These are phyloP conservation scores for Rhizopogon vulgaris DNA, from an alignment of 768 basidiomycete species.

Conservation along the genomic window DNA sequence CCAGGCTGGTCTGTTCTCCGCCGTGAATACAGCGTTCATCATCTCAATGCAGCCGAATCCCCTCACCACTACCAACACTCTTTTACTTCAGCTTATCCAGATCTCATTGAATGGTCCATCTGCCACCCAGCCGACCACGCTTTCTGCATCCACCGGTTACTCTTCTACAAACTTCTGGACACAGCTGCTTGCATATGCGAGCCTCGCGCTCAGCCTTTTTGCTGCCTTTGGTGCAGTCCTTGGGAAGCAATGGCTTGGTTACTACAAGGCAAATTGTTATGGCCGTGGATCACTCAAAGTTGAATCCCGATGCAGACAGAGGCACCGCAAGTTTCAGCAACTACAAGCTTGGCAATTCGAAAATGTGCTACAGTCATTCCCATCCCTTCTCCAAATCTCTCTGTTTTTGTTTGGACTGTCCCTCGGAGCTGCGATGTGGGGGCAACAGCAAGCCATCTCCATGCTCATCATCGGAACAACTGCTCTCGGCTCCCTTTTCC, in stretches of 20 bases:
- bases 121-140: background rate
- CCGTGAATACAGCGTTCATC: constrained; percentile 9
- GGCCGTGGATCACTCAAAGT: background rate
- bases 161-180: background rate
- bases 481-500: background rate
- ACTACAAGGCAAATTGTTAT: background rate
- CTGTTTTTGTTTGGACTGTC: too few species aligned
- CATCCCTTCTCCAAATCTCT: too few species aligned
- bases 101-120: background rate
- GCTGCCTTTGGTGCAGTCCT: background rate
- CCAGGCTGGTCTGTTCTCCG: background rate
- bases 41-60: constrained; percentile 10
- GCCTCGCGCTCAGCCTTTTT: constrained; percentile 5
- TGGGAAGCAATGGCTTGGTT: too few species aligned
- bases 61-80: constrained; percentile 4
- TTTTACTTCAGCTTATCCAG: constrained; percentile 7
- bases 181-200: constrained; percentile 7
- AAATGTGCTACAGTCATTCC: too few species aligned
- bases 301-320: too few species aligned
- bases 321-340: too few species aligned
- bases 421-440: background rate
- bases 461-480: constrained; percentile 1
- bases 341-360: too few species aligned
- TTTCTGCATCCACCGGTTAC: background rate
- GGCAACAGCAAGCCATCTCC: constrained; percentile 3